These are phyloP conservation scores for Cyclaneusma minus DNA, from an alignment of 2,329 filamentous ascomycete species.

Conservation along the genomic window DNA sequence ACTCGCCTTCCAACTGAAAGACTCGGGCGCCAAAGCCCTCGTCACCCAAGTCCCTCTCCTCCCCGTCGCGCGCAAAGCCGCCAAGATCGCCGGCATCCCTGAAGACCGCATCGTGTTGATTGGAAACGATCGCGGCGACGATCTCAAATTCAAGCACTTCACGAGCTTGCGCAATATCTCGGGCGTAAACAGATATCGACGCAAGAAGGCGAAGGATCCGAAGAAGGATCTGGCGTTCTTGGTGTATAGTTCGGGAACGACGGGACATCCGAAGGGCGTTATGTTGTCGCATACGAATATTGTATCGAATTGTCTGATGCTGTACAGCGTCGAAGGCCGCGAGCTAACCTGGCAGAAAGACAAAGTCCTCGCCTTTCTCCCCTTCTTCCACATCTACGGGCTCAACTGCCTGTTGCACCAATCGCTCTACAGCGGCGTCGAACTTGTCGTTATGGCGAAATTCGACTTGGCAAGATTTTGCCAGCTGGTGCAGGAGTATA, in stretches of 20 bases:
- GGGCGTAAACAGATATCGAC: constrained; percentile 39
- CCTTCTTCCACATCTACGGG: constrained; percentile 86
- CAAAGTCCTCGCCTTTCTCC: constrained; percentile 61
- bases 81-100: constrained; percentile 51
- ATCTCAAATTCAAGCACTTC: constrained; percentile 53
- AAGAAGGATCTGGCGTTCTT: constrained; percentile 66
- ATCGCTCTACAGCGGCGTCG: constrained; percentile 47
- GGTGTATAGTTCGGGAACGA: constrained; percentile 82
- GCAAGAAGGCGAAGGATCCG: constrained; percentile 47
- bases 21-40: constrained; percentile 59
- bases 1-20: constrained; percentile 68
- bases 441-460: constrained; percentile 56
- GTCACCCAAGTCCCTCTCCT: constrained; percentile 59
- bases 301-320: constrained; percentile 54
- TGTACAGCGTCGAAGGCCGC: constrained; percentile 33
- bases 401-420: constrained; percentile 60
- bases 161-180: constrained; percentile 50
- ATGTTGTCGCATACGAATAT: constrained; percentile 76
- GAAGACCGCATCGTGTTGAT: constrained; percentile 61
- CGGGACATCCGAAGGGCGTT: constrained; percentile 82
- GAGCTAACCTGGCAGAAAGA: constrained; percentile 49
- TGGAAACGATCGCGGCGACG: constrained; percentile 49
- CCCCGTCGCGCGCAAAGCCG: constrained; percentile 49
- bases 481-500: constrained; percentile 55
- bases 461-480: constrained; percentile 77